Base-by-base conservation (phyloP, 306 rosid species). In the Biancaea sappan region DNA sequence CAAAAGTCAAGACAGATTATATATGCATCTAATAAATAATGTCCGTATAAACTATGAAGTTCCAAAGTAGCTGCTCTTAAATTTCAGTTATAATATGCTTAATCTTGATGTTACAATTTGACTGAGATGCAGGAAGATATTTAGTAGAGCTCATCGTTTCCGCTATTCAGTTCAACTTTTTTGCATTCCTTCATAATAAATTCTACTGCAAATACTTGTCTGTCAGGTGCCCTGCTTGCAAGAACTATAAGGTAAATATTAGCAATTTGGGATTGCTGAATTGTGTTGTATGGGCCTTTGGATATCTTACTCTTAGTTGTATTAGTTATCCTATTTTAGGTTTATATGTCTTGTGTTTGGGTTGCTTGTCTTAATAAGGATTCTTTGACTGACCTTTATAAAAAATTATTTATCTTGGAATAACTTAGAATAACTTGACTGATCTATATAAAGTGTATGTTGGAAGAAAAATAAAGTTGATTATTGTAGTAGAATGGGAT, bases 171-270 rank as follows among this genome's bases (percentile, higher is more conserved):
- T 63, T 43, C 34, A 63, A 54, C 34, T 44, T n/a, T n/a, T n/a
- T 35, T 75, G 31, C 38, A n/a, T 34, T 80, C 5, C 47, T 75
- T 18, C 16, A 26, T 71, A 65, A 22, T 67, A 58, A 72, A 35
- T 52, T n/a, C 47, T 56, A 34, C 58, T 52, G 18, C 34, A 57
- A 61, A 37, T 61, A 16, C 73, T 84, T 74, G 26, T 72, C 46
- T 74, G 43, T 14, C 87, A 94, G 99, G 99, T 94, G 96, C 64
- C 99, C 99, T 66, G 97, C 99, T 44, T 94, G 99, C 89, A 86
- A 96, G 74, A 91, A 94, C 76, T 92, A 94, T 74, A 94, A 94
- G 99, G 99, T 94, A n/a, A 83, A 0, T 7, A 63, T 38, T 63
- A 21, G 12, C 2, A n/a, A 62, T 37, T 35, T 37, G 48, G 18